Evolutionary conservation across 2,329 filamentous ascomycete genomes (phyloP).

Genomic region (Westerdykella sp.): DNA sequence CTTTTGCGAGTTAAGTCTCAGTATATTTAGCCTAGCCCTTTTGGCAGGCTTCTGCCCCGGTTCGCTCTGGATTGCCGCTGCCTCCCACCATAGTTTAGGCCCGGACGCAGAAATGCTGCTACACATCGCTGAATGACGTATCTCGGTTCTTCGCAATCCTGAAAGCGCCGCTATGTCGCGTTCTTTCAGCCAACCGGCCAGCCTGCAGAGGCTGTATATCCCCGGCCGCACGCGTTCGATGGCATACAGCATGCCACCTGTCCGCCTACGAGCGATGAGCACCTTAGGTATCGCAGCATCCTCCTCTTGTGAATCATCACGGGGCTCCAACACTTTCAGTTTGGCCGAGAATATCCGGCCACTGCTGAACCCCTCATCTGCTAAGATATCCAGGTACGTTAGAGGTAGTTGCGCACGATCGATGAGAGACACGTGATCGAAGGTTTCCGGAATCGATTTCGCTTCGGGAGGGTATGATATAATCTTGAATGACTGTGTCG

Average conservation of each 20-base stretch:
- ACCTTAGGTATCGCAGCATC: constrained; percentile 13
- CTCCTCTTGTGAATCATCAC: constrained; percentile 6
- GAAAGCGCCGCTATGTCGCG: constrained; percentile 42
- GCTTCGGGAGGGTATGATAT: constrained; percentile 25
- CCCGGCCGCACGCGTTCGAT: constrained; percentile 61
- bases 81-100: constrained; percentile 29
- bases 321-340: constrained; percentile 28
- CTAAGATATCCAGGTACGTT: constrained; percentile 32
- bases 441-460: constrained; percentile 22
- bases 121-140: constrained; percentile 50
- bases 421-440: constrained; percentile 33
- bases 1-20: constrained; percentile 11
- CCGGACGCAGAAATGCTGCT: background rate
- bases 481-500: constrained; percentile 26
- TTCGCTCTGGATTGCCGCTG: constrained; percentile 18
- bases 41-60: constrained; percentile 13
- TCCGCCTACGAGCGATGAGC: constrained; percentile 31
- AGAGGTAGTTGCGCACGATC: constrained; percentile 34
- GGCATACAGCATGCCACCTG: constrained; percentile 69
- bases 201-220: constrained; percentile 61
- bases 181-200: constrained; percentile 61
- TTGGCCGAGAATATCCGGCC: constrained; percentile 32
- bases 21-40: constrained; percentile 26
- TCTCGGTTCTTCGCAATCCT: constrained; percentile 32
- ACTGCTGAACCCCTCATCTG: constrained; percentile 15